Base-by-base conservation (phyloP, 768 basidiomycete species). In the Daedaleopsis nitida region DNA sequence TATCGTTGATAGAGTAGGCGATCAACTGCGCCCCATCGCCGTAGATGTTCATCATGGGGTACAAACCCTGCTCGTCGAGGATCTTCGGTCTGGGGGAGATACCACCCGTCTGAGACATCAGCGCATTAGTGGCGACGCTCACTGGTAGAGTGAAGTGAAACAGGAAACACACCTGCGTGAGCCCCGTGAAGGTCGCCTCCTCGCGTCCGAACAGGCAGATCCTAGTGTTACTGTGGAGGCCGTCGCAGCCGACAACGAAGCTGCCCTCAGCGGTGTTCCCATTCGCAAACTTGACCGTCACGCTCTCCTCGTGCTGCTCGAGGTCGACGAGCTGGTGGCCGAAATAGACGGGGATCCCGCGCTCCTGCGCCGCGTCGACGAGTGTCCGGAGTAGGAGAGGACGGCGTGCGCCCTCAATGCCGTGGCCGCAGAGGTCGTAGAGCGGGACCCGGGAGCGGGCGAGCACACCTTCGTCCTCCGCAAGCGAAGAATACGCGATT, bases 241-340 rank as follows among this genome's bases (percentile, higher is more conserved):
- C 80, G 57, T 81, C 80, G 65, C 77, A 78, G 21, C 79, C 80
- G 10, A 80, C 71, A 5, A 80, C 72, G 54, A 81, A 74, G 58
- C 73, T 74, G 8, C 74, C 78, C 0, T 64, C 72, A 47, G 75
- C 77, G 48, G 57, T 68, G 21, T 60, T 60, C 10, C 78, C 80
- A 52, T 76, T 76, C 38, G 66, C 69, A 60, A 80, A 76, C 5
- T 45, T 64, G 12, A 76, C 78, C 6, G 61, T 58, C 1, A 77
- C 80, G 16, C 58, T 61, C 12, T 66, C 69, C 0, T 67, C 68
- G 19, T 51, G 42, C 59, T 78, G 73, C 45, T 76, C 70, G 4
- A 80, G 52, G 17, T 51, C 65, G 24, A 69, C 67, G 21, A 80
- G 68, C 58, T 70, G 67, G 45, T 73, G 72, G 8, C 72, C 72